phyloP scores from a whole-genome alignment of 2,329 filamentous ascomycete genomes.

The Blastomyces silverae region DNA sequence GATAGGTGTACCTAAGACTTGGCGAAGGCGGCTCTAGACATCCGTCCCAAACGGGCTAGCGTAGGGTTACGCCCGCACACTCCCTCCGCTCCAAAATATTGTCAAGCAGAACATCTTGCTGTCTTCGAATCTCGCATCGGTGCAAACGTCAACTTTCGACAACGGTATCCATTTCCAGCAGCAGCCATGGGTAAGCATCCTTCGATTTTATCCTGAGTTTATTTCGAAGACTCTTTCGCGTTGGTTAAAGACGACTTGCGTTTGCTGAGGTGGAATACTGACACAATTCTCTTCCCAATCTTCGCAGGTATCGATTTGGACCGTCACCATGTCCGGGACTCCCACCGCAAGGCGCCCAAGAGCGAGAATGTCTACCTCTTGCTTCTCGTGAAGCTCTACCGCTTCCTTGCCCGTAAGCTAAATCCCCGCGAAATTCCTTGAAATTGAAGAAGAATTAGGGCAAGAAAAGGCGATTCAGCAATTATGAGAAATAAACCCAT shows the following conservation, averaged over 20 bases:
- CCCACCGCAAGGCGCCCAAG: conserved; percentile 91
- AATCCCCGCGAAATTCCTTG: conserved; percentile 18
- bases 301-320: conserved; percentile 51
- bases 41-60: conserved; percentile 29
- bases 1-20: conserved; percentile 46
- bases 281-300: background rate
- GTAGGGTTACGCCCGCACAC: conserved; percentile 43
- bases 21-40: conserved; percentile 20
- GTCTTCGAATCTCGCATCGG: conserved; percentile 17
- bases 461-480: conserved; percentile 10
- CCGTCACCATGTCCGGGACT: conserved; percentile 57
- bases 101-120: conserved; percentile 3
- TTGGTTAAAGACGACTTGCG: background rate
- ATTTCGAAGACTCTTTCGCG: background rate
- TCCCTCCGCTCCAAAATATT: conserved; percentile 16
- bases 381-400: conserved; percentile 96
- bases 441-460: background rate
- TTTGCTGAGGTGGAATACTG: conserved; percentile 10
- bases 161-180: conserved; percentile 34
- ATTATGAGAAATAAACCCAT: background rate
- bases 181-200: conserved; percentile 41
- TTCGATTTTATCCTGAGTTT: background rate
- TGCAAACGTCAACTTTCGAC: conserved; percentile 26
- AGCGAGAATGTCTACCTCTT: conserved; percentile 97
- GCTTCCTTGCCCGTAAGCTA: conserved; percentile 86